Base-by-base conservation (phyloP, 805 yeast species). In the Candida corydali region DNA sequence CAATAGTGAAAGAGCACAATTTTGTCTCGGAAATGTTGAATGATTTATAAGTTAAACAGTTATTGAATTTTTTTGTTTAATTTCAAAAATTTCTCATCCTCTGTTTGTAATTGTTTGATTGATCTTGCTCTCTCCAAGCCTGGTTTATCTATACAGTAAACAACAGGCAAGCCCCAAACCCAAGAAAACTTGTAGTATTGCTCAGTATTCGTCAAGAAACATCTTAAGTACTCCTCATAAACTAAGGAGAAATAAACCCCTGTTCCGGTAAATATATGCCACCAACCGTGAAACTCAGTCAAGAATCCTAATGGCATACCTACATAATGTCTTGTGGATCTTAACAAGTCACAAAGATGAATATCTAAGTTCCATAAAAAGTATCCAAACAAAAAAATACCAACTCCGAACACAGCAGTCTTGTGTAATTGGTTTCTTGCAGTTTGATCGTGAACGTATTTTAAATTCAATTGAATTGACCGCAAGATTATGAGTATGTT, bases 281-380 rank as follows among this genome's bases (percentile, higher is more conserved):
- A 91, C 97, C 97, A 91, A 17, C 95, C 96, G 52, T 91, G 98
- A 19, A 95, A 83, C 59, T 91, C 98, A 24, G 91, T 66, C 3
- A 91, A 46, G 42, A 87, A 74, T 1, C 98, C 98, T 36, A 82
- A 74, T 2, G 97, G 97, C 63, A 83, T 73, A 3, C 97, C 95
- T 56, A 68, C 59, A 3, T 62, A 47, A 41, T 93, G 73, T 57
- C 96, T 74, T 11, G 76, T 51, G 5, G 59, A 41, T 26, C 79
- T 71, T 59, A 86, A 80, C 17, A 58, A 56, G 11, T 64, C 47
- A 57, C 98, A 91, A 39, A 82, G 73, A 45, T 86, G 84, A 39
- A 85, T 86, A 57, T 91, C 98, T 48, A 86, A 57, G 54, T 87
- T 87, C 98, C 98, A 91, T 40, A 87, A 65, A 40, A 82, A 59